These are phyloP conservation scores for Chloranthus sessilifolius DNA, from an alignment of 164 flowering plant genomes.

Conservation along the genomic window DNA sequence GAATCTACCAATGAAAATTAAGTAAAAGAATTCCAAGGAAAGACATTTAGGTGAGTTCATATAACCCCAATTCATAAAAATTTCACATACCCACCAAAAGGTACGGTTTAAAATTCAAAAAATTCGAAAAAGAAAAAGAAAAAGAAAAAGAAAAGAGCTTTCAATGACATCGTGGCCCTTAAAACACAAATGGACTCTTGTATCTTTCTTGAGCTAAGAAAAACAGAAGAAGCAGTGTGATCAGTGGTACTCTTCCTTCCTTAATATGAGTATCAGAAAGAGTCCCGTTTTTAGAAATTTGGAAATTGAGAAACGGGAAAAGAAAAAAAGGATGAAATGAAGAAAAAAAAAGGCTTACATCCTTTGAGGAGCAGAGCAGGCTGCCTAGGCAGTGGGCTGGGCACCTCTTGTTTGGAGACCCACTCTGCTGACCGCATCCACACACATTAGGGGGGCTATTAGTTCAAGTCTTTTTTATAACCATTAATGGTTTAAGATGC, in stretches of 20 bases:
- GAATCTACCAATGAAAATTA: neutral
- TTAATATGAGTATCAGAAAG: neutral
- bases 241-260: neutral
- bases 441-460: too few species aligned
- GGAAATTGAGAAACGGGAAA: too few species aligned
- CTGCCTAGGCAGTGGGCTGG: too few species aligned
- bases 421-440: too few species aligned
- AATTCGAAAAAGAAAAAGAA: neutral
- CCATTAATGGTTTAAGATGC: too few species aligned
- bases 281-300: too few species aligned
- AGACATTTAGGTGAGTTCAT: constrained; percentile 1
- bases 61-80: constrained; percentile 4
- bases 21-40: neutral
- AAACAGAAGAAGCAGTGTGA: neutral
- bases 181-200: neutral
- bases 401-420: too few species aligned
- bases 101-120: neutral
- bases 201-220: too few species aligned
- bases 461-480: too few species aligned
- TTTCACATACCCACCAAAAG: neutral
- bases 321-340: too few species aligned
- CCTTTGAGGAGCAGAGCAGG: too few species aligned
- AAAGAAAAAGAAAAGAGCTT: neutral
- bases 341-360: too few species aligned
- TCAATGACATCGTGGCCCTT: neutral